A percentile compares a stretch with the other conserved stretches of the same genome.
These are phyloP conservation scores for Spizellomyces punctatus DNA, from an alignment of 192 early-diverging fungal species.

Conservation along the genomic window DNA sequence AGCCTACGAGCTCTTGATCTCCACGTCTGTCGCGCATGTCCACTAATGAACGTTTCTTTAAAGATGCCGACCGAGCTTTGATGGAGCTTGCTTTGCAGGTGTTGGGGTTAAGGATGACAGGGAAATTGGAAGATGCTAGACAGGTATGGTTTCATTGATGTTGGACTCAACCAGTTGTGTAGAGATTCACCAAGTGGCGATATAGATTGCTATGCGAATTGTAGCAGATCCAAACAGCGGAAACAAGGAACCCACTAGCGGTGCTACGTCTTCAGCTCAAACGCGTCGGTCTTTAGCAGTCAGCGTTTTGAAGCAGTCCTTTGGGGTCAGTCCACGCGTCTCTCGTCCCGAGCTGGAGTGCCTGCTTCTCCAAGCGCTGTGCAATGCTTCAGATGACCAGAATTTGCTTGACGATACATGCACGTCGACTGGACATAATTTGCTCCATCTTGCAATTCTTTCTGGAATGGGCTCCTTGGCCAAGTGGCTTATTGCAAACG, in stretches of 20 bases:
- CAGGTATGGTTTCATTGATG: no score
- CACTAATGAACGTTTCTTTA: not conserved
- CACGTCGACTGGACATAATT: slow-evolving; percentile 14
- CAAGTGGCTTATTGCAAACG: slow-evolving; percentile 39
- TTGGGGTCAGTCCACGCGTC: slow-evolving; percentile 12
- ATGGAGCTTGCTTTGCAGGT: slow-evolving; percentile 89
- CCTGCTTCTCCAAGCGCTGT: slow-evolving; percentile 12
- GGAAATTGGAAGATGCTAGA: slow-evolving; percentile 75
- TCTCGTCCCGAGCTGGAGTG: slow-evolving; percentile 20
- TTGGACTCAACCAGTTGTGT: no score
- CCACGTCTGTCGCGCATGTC: not conserved
- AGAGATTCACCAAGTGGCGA: no score
- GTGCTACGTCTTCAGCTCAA: not conserved
- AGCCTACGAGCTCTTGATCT: not conserved
- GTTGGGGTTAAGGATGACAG: slow-evolving; percentile 81
- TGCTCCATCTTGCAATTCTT: slow-evolving; percentile 37
- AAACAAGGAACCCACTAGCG: slow-evolving; percentile 13
- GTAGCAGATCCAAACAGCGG: slow-evolving; percentile 46
- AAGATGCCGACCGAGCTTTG: slow-evolving; percentile 80
- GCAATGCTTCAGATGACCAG: not conserved
- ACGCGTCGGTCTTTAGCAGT: not conserved
- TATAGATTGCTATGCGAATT: slow-evolving; percentile 69
- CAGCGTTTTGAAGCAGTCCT: slow-evolving; percentile 2
- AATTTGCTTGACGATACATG: no score
- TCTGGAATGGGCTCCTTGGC: slow-evolving; percentile 37